Conservation (phyloP, 2,329 filamentous ascomycete species). For the Davidsoniella virescens region DNA sequence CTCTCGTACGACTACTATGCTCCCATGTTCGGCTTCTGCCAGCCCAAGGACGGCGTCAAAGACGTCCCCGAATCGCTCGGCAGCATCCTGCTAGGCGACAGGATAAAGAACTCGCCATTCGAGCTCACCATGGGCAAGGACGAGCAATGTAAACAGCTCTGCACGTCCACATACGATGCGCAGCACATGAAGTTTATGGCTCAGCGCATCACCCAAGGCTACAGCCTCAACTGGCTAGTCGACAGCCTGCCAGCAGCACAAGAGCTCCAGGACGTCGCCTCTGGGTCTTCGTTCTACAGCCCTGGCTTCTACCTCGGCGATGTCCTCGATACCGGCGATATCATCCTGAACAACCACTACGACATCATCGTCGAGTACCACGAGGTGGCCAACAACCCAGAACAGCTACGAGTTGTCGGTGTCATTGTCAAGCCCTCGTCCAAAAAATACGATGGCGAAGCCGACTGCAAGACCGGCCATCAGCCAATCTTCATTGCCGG, state of each 20-base stretch:
- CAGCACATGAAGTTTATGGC: conserved; percentile 66
- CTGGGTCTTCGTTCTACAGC: conserved; percentile 68
- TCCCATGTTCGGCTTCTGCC: conserved; percentile 72
- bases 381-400: conserved; percentile 43
- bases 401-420: conserved; percentile 76
- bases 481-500: conserved; percentile 46
- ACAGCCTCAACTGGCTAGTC: conserved; percentile 89
- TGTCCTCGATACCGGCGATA: conserved; percentile 24
- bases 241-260: conserved; percentile 89
- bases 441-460: conserved; percentile 37
- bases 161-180: conserved; percentile 46
- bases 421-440: conserved; percentile 78
- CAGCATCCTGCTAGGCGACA: conserved; percentile 92
- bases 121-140: conserved; percentile 75
- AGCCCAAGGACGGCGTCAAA: conserved; percentile 58
- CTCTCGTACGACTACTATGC: conserved; percentile 96
- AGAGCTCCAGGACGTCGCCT: conserved; percentile 58
- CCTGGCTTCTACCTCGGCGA: conserved; percentile 73
- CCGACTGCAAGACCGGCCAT: conserved; percentile 46
- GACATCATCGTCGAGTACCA: conserved; percentile 91
- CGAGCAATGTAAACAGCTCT: conserved; percentile 73
- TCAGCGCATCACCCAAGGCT: conserved; percentile 63
- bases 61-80: conserved; percentile 70
- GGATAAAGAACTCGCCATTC: conserved; percentile 93
- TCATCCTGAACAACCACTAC: conserved; percentile 81